Evolutionary conservation across 1,139 yeast genomes (phyloP).

Genomic region (Magnusiomyces suaveolens): DNA sequence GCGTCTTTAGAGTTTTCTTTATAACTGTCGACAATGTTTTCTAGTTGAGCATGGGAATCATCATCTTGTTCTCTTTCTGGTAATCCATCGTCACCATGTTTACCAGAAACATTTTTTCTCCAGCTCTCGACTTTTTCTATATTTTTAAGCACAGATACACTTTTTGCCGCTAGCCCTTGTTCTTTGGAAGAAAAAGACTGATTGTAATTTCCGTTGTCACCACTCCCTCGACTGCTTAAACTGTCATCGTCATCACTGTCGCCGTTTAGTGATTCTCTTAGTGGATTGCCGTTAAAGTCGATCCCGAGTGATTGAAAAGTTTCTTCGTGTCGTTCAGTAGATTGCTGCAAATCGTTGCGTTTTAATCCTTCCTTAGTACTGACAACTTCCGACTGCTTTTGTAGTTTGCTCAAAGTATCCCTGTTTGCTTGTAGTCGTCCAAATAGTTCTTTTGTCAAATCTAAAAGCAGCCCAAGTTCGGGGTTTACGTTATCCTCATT

Average conservation of each 20-base stretch:
- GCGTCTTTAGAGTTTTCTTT: neutral
- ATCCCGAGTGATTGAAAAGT: neutral
- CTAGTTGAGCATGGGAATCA: conserved; percentile 1
- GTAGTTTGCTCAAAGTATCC: neutral
- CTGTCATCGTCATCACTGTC: neutral
- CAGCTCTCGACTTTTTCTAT: neutral
- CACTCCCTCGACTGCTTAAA: neutral
- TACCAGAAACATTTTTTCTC: no score
- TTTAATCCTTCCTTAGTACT: neutral
- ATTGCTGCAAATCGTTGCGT: neutral
- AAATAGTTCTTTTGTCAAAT: neutral
- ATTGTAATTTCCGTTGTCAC: no score
- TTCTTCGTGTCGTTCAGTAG: conserved; percentile 1
- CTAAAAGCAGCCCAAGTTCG: neutral
- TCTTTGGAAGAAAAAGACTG: no score
- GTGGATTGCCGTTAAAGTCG: neutral
- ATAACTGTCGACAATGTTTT: neutral
- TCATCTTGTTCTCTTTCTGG: neutral
- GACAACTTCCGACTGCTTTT: neutral
- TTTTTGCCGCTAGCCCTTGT: no score
- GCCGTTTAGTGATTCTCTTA: neutral
- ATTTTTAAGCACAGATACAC: neutral
- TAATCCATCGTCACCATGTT: neutral
- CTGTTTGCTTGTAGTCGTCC: conserved; percentile 1
- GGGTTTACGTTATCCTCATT: neutral